Base-by-base conservation (phyloP, 345 rosid genomes). In the Diplotaxis tenuifolia region DNA sequence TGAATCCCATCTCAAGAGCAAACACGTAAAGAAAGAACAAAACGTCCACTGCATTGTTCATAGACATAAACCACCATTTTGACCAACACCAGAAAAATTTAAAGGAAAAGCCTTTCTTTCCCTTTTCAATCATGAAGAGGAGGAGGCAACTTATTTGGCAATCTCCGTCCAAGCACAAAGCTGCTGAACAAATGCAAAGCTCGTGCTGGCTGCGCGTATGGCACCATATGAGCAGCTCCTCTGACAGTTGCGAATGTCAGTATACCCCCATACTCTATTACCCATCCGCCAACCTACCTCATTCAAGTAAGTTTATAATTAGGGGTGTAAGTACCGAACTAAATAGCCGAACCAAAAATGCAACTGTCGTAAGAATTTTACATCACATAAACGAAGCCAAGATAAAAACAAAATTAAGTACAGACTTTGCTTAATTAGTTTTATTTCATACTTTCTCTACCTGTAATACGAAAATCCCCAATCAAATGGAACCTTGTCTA, bases 171-270 rank as follows among this genome's bases (percentile, higher is more conserved):
- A 25, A 16, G 11, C 62, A 56, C 62, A 25, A 56, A 56, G 34
- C 34, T 56, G 8, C 62, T 56, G 34, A 56, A 56, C 20, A 56
- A 7, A 56, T 27, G 34, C 19, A 56, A 16, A 25, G 62, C 62
- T 27, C 62, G 11, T n/a, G 62, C 14, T 16, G 62, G 62, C 20
- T 94, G 96, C 6, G 97, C 83, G 34, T 84, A 89, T 0, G 98
- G 98, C 50, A 94, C 98, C 98, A 94, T 94, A 84, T 94, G 98
- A 31, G 96, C 85, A 9, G 98, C 93, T 18, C 95, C 96, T 57
- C 98, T 80, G 8, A 91, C 96, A 0, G 95, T 93, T 42, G 86
- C 90, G 67, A 94, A 94, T 8, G 90, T 93, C 64, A 93, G 58
- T 21, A 89, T 25, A 9, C 88, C 84, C 16, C 96, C 96, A 52